phyloP scores from a whole-genome alignment of 2,329 filamentous ascomycete species.

The Remersonia thermophila region DNA sequence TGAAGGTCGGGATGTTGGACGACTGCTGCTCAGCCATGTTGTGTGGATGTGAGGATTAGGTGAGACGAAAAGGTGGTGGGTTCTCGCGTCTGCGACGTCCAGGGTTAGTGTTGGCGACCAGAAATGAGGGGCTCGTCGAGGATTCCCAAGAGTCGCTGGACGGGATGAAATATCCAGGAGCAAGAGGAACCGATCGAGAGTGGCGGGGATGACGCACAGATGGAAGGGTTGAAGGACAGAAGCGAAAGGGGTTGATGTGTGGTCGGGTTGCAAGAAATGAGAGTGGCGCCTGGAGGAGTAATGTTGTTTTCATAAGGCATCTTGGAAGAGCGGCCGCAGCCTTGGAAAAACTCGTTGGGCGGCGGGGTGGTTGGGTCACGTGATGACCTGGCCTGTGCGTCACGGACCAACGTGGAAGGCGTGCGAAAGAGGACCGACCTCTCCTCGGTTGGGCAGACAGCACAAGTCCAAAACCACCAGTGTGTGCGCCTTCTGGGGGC shows the following conservation, averaged over 20 bases:
- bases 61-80: constrained; percentile 1
- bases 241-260: constrained; percentile 1
- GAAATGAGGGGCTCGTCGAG: too few relatives aligned
- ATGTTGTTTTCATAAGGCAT: constrained; percentile 20
- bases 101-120: too few relatives aligned
- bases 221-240: not conserved
- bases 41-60: constrained; percentile 17
- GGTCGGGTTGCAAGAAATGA: constrained; percentile 16
- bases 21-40: constrained; percentile 50
- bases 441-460: not conserved
- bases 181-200: too few relatives aligned
- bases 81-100: too few relatives aligned
- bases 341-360: constrained; percentile 22
- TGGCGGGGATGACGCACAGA: too few relatives aligned
- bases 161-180: too few relatives aligned
- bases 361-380: constrained; percentile 18
- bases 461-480: too few relatives aligned
- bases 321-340: constrained; percentile 15
- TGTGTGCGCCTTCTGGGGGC: too few relatives aligned
- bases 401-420: too few relatives aligned
- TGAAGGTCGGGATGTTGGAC: constrained; percentile 66
- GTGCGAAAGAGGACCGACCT: not conserved
- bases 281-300: constrained; percentile 13
- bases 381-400: constrained; percentile 15
- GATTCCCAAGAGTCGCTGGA: too few relatives aligned